Conservation (phyloP, 495 filamentous ascomycete genomes). For the Aspergillus sclerotioniger region DNA sequence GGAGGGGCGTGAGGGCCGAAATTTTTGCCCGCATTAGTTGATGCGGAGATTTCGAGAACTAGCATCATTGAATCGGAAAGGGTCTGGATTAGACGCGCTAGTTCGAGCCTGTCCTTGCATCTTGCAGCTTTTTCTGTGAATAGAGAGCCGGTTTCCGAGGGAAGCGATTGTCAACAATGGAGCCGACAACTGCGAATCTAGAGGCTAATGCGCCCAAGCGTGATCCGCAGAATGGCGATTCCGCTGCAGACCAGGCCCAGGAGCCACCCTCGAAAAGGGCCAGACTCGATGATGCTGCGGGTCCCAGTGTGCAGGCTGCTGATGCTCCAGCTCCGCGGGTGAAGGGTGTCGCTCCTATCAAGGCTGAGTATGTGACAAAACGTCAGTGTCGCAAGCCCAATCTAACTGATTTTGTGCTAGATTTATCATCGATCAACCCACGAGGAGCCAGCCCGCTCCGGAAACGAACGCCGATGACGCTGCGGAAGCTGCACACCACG, state of each 20-base stretch:
- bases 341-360: conserved; percentile 78
- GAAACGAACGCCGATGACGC: conserved; percentile 56
- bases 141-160: neutral
- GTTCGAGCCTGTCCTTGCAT: neutral
- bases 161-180: conserved; percentile 14
- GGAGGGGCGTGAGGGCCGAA: neutral
- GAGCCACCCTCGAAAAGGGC: conserved; percentile 59
- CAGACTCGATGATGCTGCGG: conserved; percentile 47
- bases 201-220: conserved; percentile 13
- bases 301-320: conserved; percentile 23
- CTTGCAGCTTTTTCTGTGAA: neutral
- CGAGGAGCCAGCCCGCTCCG: conserved; percentile 19
- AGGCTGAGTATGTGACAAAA: conserved; percentile 66
- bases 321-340: conserved; percentile 34
- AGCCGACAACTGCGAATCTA: conserved; percentile 12
- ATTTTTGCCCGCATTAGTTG: conserved; percentile 1
- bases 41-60: neutral
- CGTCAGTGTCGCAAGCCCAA: neutral
- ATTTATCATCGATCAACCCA: conserved; percentile 50
- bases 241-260: conserved; percentile 26
- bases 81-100: neutral
- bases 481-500: conserved; percentile 60
- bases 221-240: conserved; percentile 8
- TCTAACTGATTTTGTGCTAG: conserved; percentile 35
- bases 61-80: neutral